Evolutionary conservation across 306 rosid species (phyloP).

Genomic region (Adenanthera pavonina): DNA sequence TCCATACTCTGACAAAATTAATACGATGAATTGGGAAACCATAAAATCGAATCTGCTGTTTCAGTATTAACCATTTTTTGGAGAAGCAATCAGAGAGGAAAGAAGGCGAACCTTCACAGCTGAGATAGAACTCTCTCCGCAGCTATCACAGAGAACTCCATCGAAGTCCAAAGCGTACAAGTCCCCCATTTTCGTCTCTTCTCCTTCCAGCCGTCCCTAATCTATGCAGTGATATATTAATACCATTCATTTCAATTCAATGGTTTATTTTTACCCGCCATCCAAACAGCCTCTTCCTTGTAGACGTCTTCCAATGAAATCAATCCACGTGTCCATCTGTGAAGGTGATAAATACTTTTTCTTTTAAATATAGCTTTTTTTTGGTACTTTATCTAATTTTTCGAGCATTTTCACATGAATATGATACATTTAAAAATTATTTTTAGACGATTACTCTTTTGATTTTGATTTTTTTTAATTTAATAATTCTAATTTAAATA

Average conservation of each 20-base stretch:
- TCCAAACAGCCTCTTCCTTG: slow-evolving; percentile 30
- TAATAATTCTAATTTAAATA: too few relatives aligned
- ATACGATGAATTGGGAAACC: neutral
- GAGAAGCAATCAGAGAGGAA: slow-evolving; percentile 22
- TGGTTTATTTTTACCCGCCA: slow-evolving; percentile 19
- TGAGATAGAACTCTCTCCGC: slow-evolving; percentile 92
- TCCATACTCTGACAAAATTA: neutral
- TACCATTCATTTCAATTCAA: neutral
- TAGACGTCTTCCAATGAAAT: neutral
- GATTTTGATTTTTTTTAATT: too few relatives aligned
- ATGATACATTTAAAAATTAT: too few relatives aligned
- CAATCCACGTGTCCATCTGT: neutral
- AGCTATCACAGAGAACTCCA: slow-evolving; percentile 90
- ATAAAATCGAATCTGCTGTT: neutral
- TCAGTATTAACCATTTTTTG: neutral
- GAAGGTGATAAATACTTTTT: too few relatives aligned
- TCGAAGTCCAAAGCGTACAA: slow-evolving; percentile 93
- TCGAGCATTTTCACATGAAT: too few relatives aligned
- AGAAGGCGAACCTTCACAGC: slow-evolving; percentile 68
- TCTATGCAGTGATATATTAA: neutral
- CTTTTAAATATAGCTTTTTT: too few relatives aligned
- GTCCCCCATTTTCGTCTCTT: slow-evolving; percentile 64
- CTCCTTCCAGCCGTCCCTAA: slow-evolving; percentile 21
- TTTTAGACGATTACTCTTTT: too few relatives aligned
- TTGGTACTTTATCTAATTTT: too few relatives aligned